A percentile compares a stretch with the other conserved stretches of the same genome.
Evolutionary conservation across 768 basidiomycete species (phyloP).

Genomic region (Lactarius tabidus): DNA sequence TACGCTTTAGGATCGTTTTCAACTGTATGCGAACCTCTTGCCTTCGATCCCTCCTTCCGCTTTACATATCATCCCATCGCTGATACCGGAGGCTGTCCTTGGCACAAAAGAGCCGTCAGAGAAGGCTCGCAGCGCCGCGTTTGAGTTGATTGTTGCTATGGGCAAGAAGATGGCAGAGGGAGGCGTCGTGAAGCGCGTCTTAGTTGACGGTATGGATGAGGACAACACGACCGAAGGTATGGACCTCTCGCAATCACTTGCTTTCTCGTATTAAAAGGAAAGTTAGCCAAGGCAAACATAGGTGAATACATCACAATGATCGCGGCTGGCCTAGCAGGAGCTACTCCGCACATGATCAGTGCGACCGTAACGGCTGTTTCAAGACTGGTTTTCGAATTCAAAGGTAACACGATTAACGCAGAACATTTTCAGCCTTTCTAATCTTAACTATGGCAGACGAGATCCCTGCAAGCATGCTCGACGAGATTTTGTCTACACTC

Average conservation of each 20-base stretch:
- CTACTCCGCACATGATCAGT: slow-evolving; percentile 96
- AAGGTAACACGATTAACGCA: slow-evolving; percentile 46
- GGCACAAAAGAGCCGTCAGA: slow-evolving; percentile 97
- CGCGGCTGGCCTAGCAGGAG: slow-evolving; percentile 88
- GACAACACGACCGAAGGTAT: slow-evolving; percentile 44
- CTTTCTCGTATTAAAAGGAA: neutral
- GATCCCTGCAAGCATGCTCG: slow-evolving; percentile 67
- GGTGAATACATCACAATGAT: slow-evolving; percentile 97
- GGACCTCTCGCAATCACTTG: slow-evolving; percentile 22
- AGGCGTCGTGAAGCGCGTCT: slow-evolving; percentile 70
- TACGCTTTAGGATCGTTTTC: slow-evolving; percentile 67
- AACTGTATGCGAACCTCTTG: slow-evolving; percentile 66
- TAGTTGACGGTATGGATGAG: slow-evolving; percentile 83
- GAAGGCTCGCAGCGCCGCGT: slow-evolving; percentile 83
- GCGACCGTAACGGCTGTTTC: slow-evolving; percentile 94
- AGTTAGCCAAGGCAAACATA: slow-evolving; percentile 61
- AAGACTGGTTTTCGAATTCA: slow-evolving; percentile 93
- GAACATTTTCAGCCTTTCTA: neutral
- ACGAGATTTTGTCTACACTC: slow-evolving; percentile 81
- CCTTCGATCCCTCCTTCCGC: slow-evolving; percentile 61
- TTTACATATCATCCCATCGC: slow-evolving; percentile 78
- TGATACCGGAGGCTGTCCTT: slow-evolving; percentile 91
- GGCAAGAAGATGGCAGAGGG: slow-evolving; percentile 87
- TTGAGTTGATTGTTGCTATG: slow-evolving; percentile 88
- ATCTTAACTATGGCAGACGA: slow-evolving; percentile 43